A percentile compares a stretch with the other conserved stretches of the same genome.
phyloP scores from a whole-genome alignment of 257 asterid genomes.

The Prunella vulgaris region DNA sequence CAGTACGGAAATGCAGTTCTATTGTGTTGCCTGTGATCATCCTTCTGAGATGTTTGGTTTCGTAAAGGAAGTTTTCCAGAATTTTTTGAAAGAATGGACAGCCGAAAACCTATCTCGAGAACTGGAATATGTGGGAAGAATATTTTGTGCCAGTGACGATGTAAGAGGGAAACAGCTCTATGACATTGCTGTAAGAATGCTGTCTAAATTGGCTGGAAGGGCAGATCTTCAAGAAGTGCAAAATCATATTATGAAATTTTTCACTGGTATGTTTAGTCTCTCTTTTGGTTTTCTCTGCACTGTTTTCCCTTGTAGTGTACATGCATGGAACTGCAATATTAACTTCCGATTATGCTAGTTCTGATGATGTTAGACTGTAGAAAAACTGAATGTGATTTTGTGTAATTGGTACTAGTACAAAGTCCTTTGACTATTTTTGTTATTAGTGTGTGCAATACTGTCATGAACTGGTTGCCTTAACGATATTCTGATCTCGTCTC shows the following conservation, averaged over 20 bases:
- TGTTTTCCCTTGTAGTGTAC: neutral
- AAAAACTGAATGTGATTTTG: neutral
- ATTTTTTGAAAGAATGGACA: constrained; percentile 79
- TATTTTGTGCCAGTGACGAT: constrained; percentile 74
- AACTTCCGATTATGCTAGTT: too few species aligned
- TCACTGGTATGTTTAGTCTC: constrained; percentile 47
- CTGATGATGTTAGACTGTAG: too few species aligned
- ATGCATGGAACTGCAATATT: neutral
- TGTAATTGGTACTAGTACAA: neutral
- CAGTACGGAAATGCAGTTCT: constrained; percentile 87
- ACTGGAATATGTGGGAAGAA: constrained; percentile 70
- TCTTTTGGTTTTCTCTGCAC: neutral
- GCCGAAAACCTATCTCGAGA: constrained; percentile 77
- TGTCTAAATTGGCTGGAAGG: constrained; percentile 52
- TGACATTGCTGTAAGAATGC: constrained; percentile 57
- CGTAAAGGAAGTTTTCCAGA: constrained; percentile 90
- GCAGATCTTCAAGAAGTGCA: constrained; percentile 62
- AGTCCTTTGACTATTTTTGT: neutral
- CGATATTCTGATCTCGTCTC: too few species aligned
- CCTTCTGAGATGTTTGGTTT: constrained; percentile 99
- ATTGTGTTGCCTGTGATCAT: constrained; percentile 93
- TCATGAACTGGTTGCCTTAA: neutral
- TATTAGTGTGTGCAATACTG: neutral
- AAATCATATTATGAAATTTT: constrained; percentile 52
- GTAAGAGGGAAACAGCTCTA: constrained; percentile 71